A percentile compares a stretch with the other conserved stretches of the same genome.
Evolutionary conservation across 2,329 filamentous ascomycete genomes (phyloP).

Genomic region (Xylaria polymorpha): DNA sequence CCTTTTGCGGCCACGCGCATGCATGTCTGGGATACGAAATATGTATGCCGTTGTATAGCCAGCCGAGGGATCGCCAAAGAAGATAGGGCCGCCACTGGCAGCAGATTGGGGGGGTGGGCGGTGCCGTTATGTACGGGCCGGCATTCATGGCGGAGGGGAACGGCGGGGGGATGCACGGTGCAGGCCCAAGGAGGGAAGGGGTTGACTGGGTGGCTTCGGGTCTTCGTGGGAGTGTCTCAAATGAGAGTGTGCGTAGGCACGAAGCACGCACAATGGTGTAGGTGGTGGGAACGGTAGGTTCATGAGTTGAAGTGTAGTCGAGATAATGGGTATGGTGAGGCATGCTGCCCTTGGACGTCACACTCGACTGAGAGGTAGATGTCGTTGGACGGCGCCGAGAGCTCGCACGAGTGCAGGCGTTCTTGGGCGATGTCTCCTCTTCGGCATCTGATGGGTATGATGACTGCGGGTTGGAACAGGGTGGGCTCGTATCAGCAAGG

Average conservation of each 20-base stretch:
- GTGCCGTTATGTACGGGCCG: constrained; percentile 64
- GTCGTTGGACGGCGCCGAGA: constrained; percentile 58
- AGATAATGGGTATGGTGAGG: constrained; percentile 71
- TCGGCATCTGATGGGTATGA: constrained; percentile 65
- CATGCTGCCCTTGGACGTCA: constrained; percentile 61
- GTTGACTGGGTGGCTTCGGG: constrained; percentile 55
- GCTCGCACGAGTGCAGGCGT: constrained; percentile 44
- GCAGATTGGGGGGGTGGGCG: constrained; percentile 60
- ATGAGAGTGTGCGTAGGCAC: constrained; percentile 73
- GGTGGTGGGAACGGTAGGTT: constrained; percentile 69
- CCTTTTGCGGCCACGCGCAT: constrained; percentile 74
- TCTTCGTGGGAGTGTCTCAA: constrained; percentile 72
- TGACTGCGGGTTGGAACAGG: constrained; percentile 61
- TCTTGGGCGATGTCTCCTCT: constrained; percentile 53
- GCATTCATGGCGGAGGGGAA: constrained; percentile 53
- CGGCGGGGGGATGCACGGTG: constrained; percentile 55
- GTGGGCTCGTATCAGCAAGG: constrained; percentile 61
- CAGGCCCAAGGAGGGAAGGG: constrained; percentile 44
- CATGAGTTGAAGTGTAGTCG: constrained; percentile 76
- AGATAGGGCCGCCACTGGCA: constrained; percentile 72
- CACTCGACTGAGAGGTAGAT: constrained; percentile 64
- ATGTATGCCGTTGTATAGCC: constrained; percentile 78
- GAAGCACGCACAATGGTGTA: constrained; percentile 75
- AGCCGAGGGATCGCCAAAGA: constrained; percentile 73
- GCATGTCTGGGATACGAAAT: constrained; percentile 75